Percentiles rank a stretch among this genome's conserved stretches.
These are phyloP conservation scores for Flagelloscypha sp. DNA, from an alignment of 768 basidiomycete species.

Conservation along the genomic window DNA sequence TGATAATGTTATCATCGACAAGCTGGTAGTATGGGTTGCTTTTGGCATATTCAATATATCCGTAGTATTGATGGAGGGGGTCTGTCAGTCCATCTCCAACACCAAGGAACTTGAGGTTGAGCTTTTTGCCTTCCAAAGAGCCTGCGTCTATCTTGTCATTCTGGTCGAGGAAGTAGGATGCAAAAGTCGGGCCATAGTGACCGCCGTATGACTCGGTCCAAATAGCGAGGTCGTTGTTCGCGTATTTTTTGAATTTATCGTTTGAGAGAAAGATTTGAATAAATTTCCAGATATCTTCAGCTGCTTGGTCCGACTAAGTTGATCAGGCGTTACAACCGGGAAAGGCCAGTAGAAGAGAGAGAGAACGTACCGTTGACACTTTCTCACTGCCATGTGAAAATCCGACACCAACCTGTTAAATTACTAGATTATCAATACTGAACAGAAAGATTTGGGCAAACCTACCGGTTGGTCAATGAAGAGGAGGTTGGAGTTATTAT, in stretches of 20 bases:
- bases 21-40: conserved; percentile 51
- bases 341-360: background rate
- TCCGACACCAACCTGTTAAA: conserved; percentile 40
- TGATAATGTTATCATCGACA: conserved; percentile 34
- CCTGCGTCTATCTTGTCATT: conserved; percentile 42
- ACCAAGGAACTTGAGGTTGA: conserved; percentile 48
- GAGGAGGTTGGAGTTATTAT: background rate
- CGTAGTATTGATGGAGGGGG: conserved; percentile 45
- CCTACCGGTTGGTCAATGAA: no score
- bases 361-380: conserved; percentile 54
- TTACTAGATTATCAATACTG: background rate
- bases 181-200: conserved; percentile 58
- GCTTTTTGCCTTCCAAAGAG: conserved; percentile 35
- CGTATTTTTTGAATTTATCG: conserved; percentile 38
- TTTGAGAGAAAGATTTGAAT: conserved; percentile 61
- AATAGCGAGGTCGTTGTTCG: conserved; percentile 41
- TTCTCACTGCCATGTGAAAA: conserved; percentile 52
- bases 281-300: conserved; percentile 50
- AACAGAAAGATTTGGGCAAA: no score
- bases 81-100: conserved; percentile 55
- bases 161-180: conserved; percentile 57
- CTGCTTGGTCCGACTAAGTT: conserved; percentile 33
- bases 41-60: conserved; percentile 46
- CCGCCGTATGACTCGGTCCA: conserved; percentile 60
- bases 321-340: background rate